Evolutionary conservation across 1,284 basidiomycete species (phyloP), one percentile per base, ranked within the genome.

Genomic region (Fomitopsis pinicola): DNA sequence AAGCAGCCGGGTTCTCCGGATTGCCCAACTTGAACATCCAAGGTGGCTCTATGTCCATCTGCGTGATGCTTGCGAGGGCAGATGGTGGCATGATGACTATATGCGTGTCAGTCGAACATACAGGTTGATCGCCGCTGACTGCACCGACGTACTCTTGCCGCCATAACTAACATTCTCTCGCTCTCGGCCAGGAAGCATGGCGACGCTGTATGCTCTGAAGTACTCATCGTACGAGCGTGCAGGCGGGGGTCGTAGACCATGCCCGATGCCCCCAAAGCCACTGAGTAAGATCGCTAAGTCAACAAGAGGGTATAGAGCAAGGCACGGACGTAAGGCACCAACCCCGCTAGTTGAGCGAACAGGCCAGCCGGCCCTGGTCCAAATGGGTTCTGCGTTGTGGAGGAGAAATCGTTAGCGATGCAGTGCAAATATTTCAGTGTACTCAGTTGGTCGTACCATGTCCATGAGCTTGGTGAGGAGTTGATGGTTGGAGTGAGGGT

Each of bases 21-120:
- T 97, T 98, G 58, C 92, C 89, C 54, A 99, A 82, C 69, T 97
- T 89, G 76, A 99, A 99, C 78, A 92, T 94, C 95, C 96, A 98
- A 0, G 97, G 97, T 0, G 86, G 86, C 64, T 95, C 91, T 57
- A 99, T 84, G 72, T 99, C 97, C 59, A 98, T 83, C 50, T 86
- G 84, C 0, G 95, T 94, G 19, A 99, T 81, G 65, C 88, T 88
- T 2, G 95, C 95, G 1, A 99, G 83, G 8, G 96, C 92, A 48
- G 96, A 98, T 3, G 93, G 92, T 2, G 97, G 97, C 94, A 99
- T 95, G 63, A 99, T 94, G 69, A 99, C 96, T 97, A 62, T 10
- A n/a, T 4, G 26, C 3, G 40, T 15, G 17, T n/a, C 45, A 36
- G 12, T 45, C 8, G 14, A 26, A 36, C 19, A 40, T 46, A 40